Conservation (phyloP, 192 early-diverging fungal genomes). For the Fimicolochytrium jonesii region DNA sequence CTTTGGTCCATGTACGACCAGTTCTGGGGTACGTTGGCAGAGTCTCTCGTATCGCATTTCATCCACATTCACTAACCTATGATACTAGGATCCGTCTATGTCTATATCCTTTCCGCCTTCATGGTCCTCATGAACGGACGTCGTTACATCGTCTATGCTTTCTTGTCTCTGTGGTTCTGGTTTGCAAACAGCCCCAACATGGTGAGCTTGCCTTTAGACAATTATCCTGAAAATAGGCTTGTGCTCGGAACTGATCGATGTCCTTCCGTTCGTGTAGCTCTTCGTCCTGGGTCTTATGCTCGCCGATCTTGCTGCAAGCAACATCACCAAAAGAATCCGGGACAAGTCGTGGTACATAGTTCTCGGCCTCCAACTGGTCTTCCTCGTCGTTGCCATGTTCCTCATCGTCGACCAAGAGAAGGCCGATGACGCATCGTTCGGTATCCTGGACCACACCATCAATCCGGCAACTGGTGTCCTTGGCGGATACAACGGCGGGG, state of each 20-base stretch:
- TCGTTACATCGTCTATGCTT: slow-evolving; percentile 1
- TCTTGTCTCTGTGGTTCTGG: background rate
- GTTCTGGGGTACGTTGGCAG: background rate
- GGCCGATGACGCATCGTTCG: too few species aligned
- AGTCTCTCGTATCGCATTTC: background rate
- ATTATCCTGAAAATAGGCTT: too few species aligned
- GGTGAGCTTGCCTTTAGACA: too few species aligned
- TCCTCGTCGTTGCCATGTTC: background rate
- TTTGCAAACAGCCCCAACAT: slow-evolving; percentile 4
- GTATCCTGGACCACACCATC: too few species aligned
- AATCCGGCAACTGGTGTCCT: too few species aligned
- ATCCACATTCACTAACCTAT: background rate
- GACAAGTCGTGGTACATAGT: background rate
- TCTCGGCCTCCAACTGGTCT: background rate
- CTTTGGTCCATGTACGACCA: slow-evolving; percentile 8
- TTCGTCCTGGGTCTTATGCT: slow-evolving; percentile 2
- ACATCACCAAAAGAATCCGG: background rate
- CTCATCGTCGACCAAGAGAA: background rate
- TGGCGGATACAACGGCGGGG: too few species aligned
- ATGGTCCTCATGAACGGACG: background rate
- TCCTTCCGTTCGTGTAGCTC: too few species aligned
- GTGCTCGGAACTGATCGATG: too few species aligned
- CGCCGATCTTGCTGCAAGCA: background rate
- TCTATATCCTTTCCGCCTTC: slow-evolving; percentile 8
- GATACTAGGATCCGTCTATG: slow-evolving; percentile 8